phyloP scores from a whole-genome alignment of 371 early-diverging fungal species.

The Mortierella sp. region DNA sequence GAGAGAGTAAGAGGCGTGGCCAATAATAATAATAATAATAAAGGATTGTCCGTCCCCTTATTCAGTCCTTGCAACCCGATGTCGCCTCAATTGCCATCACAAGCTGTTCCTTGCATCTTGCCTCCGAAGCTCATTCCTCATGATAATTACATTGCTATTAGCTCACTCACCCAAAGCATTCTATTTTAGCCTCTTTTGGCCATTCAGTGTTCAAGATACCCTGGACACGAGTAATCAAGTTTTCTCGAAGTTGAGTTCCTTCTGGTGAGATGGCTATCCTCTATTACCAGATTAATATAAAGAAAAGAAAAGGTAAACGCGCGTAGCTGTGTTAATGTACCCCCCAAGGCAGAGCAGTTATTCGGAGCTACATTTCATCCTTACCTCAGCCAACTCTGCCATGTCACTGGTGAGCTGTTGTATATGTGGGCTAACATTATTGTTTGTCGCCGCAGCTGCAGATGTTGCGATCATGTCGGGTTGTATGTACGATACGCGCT shows the following conservation, averaged over 20 bases:
- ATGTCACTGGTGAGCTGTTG: constrained; percentile 50
- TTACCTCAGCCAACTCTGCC: constrained; percentile 34
- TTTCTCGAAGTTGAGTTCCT: constrained; percentile 42
- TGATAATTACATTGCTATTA: not conserved
- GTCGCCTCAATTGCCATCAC: not conserved
- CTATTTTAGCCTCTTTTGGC: constrained; percentile 54
- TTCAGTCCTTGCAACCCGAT: not conserved
- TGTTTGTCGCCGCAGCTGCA: constrained; percentile 22
- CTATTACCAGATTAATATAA: constrained; percentile 12
- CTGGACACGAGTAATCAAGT: constrained; percentile 47
- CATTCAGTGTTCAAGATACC: constrained; percentile 55
- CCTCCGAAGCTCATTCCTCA: not conserved
- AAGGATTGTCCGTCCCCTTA: constrained; percentile 22
- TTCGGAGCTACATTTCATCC: not conserved
- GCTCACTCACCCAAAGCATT: constrained; percentile 44
- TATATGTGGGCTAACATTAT: constrained; percentile 10
- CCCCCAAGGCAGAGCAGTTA: not conserved
- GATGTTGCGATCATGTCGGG: constrained; percentile 42
- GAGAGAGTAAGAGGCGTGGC: not conserved
- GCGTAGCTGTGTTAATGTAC: not conserved
- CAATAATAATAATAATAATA: not conserved
- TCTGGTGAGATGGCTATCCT: constrained; percentile 24
- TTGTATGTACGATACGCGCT: not conserved
- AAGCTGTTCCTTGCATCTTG: not conserved
- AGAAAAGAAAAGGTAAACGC: no score